Conservation (phyloP, 2,329 filamentous ascomycete species). For the Fusarium mundagurra region DNA sequence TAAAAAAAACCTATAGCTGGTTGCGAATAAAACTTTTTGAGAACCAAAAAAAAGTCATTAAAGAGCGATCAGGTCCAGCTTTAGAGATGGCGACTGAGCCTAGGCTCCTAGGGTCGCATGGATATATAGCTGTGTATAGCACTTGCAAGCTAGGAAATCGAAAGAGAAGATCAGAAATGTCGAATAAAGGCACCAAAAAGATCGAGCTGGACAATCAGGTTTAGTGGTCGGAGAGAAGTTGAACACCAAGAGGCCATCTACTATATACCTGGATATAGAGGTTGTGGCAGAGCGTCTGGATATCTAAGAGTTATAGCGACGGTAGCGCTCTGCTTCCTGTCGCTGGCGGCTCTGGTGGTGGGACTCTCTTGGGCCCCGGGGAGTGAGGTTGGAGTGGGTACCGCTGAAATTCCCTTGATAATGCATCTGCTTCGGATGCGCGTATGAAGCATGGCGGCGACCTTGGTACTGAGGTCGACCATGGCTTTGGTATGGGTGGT, state of each 20-base stretch:
- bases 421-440: not conserved
- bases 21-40: not conserved
- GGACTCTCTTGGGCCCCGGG: not conserved
- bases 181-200: not conserved
- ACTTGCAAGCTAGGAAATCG: not conserved
- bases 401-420: not conserved
- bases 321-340: slow-evolving; percentile 6
- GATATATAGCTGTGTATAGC: not conserved
- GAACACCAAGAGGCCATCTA: not conserved
- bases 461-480: not conserved
- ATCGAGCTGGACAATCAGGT: not conserved
- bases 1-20: not conserved
- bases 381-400: not conserved
- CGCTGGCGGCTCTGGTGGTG: slow-evolving; percentile 5
- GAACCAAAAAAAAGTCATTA: not conserved
- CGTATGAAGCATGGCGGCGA: slow-evolving; percentile 4
- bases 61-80: not conserved
- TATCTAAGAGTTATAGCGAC: not conserved
- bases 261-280: not conserved
- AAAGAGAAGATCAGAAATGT: not conserved
- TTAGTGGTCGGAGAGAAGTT: not conserved
- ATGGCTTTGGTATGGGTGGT: not conserved
- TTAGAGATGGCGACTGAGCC: not conserved
- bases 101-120: slow-evolving; percentile 3
- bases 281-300: not conserved